phyloP scores from a whole-genome alignment of 2,329 filamentous ascomycete species.

The Diaporthe helianthi region DNA sequence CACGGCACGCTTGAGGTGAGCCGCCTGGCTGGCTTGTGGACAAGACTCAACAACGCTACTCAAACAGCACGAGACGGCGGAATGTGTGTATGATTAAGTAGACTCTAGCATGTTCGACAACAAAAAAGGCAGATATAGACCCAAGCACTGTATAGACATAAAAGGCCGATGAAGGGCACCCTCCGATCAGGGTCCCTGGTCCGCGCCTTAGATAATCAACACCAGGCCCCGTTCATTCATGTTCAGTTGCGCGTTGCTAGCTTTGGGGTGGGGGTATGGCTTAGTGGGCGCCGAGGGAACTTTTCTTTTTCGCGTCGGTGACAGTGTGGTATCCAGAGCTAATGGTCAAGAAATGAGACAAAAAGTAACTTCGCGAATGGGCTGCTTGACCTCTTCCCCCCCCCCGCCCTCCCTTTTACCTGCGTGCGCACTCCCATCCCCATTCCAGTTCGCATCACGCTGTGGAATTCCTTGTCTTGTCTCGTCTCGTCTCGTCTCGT shows the following conservation, averaged over 20 bases:
- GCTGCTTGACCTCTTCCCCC: not conserved
- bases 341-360: not conserved
- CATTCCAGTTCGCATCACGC: conserved; percentile 10
- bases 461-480: not conserved
- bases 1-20: not conserved
- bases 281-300: conserved; percentile 2
- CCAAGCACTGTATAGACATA: conserved; percentile 40
- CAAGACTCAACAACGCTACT: not conserved
- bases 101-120: conserved; percentile 32
- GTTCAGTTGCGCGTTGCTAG: conserved; percentile 28
- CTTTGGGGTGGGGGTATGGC: conserved; percentile 2
- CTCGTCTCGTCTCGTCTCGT: not conserved
- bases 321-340: conserved; percentile 17
- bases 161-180: not conserved
- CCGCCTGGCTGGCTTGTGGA: not conserved
- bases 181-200: conserved; percentile 15
- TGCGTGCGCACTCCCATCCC: not conserved
- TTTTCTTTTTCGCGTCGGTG: conserved; percentile 3
- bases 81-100: conserved; percentile 22
- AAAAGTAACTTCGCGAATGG: not conserved
- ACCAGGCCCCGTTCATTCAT: conserved; percentile 17
- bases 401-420: not conserved
- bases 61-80: not conserved
- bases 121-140: conserved; percentile 34
- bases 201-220: not conserved